Percentiles rank a stretch among this genome's conserved stretches.
phyloP scores from a whole-genome alignment of 2,329 filamentous ascomycete species.

The Fusarium staphyleae region DNA sequence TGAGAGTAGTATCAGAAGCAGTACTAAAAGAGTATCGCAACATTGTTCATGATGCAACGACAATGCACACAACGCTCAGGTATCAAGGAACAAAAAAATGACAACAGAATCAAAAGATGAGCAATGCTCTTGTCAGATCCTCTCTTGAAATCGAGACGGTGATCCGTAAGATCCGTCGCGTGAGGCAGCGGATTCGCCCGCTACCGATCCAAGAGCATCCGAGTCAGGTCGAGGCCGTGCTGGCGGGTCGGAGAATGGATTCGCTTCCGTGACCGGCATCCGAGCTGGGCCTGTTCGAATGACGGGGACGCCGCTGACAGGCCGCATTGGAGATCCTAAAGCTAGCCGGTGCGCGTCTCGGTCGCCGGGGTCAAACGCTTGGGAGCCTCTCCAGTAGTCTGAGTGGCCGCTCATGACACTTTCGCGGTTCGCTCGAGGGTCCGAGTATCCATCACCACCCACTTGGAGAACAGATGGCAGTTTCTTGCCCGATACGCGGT shows the following conservation, averaged over 20 bases:
- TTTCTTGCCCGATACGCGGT: conserved; percentile 70
- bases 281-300: conserved; percentile 71
- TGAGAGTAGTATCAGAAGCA: conserved; percentile 4
- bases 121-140: conserved; percentile 32
- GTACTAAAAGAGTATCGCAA: conserved; percentile 19
- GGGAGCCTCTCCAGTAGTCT: conserved; percentile 62
- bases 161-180: conserved; percentile 39
- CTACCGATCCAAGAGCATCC: conserved; percentile 33
- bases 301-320: conserved; percentile 66
- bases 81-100: conserved; percentile 31
- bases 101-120: conserved; percentile 16
- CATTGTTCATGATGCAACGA: conserved; percentile 31
- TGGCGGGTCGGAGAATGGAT: conserved; percentile 54
- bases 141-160: conserved; percentile 42
- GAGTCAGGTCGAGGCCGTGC: conserved; percentile 40
- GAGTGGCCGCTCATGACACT: conserved; percentile 58
- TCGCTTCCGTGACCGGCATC: conserved; percentile 64
- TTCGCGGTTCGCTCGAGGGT: conserved; percentile 48
- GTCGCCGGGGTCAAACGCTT: conserved; percentile 51
- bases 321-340: conserved; percentile 65
- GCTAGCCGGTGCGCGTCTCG: conserved; percentile 53
- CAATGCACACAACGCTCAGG: conserved; percentile 40
- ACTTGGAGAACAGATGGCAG: conserved; percentile 67
- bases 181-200: conserved; percentile 27
- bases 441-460: conserved; percentile 69